A percentile compares a stretch with the other conserved stretches of the same genome.
These are phyloP conservation scores for Prototheca cutis DNA, from an alignment of 163 green algal genomes.

Conservation along the genomic window DNA sequence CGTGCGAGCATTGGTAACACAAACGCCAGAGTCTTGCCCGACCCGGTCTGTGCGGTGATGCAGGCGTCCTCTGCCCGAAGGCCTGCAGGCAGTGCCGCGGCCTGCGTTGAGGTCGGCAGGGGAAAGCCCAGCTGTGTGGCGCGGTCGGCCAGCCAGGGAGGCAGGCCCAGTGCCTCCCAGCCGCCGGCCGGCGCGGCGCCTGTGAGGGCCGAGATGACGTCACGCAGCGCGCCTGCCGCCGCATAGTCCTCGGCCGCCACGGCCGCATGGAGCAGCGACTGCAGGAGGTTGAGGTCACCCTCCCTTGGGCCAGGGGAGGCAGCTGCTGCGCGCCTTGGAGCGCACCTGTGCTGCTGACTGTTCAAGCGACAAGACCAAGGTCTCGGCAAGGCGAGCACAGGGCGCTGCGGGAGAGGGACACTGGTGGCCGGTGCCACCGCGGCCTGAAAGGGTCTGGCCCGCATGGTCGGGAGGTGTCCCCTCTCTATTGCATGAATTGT, in stretches of 20 bases:
- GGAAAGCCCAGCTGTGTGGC: constrained; percentile 48
- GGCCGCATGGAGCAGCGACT: constrained; percentile 50
- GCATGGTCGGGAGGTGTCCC: too few relatives aligned
- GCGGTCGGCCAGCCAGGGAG: constrained; percentile 59
- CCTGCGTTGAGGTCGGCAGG: constrained; percentile 43
- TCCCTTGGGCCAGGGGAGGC: too few relatives aligned
- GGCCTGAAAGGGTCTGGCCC: too few relatives aligned
- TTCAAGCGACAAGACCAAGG: too few relatives aligned
- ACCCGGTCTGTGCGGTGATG: constrained; percentile 58
- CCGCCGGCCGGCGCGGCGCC: constrained; percentile 15
- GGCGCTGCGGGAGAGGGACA: too few relatives aligned
- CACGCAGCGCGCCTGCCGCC: constrained; percentile 26
- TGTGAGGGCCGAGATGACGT: constrained; percentile 19
- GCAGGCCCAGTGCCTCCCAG: constrained; percentile 50
- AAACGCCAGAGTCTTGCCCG: constrained; percentile 68
- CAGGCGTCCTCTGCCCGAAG: constrained; percentile 41
- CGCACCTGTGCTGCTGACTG: too few relatives aligned
- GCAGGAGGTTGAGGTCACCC: constrained; percentile 57
- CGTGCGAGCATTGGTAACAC: constrained; percentile 45
- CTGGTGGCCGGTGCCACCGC: too few relatives aligned
- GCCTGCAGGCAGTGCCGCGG: constrained; percentile 6
- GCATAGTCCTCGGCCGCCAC: constrained; percentile 53
- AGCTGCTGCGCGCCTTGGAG: too few relatives aligned
- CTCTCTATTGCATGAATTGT: too few relatives aligned
- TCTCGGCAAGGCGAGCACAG: too few relatives aligned